Evolutionary conservation across 2,329 filamentous ascomycete species (phyloP), one percentile per base, ranked within the genome.

Genomic region (Pseudocercospora ulei): DNA sequence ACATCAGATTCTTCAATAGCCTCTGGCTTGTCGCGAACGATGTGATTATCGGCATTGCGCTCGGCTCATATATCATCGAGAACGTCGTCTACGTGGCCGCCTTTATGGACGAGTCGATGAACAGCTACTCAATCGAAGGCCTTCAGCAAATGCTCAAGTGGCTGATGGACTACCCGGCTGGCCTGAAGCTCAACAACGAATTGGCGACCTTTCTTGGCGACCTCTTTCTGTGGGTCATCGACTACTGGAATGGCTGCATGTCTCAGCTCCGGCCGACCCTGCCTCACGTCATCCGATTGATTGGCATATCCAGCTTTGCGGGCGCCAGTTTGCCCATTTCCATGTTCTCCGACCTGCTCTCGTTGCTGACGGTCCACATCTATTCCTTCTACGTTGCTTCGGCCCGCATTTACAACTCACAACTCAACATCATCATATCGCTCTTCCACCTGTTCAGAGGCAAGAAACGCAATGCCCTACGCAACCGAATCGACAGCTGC

Each of bases 1-100:
- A 98, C 60, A 98, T 98, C 50, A 81, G 90, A 9, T 98, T 98
- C 63, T 98, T 96, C 66, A 98, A 98, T 61, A 95, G 86, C 56
- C 68, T 98, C 3, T 98, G 90, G 90, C 80, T 98, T 5, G 90
- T 98, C 13, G 87, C 87, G 18, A 98, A 98, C 65, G 90, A 98
- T 64, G 82, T 98, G 30, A 98, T 98, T 49, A 96, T 98, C 43
- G 92, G 90, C 16, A 95, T 98, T 50, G 90, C 90, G 1, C 65
- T 98, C 5, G 92, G 90, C 0, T 93, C 86, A 1, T 98, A 94
- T 60, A 93, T 98, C 46, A 88, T 96, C 46, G 90, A 98, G 58
- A 95, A 98, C 54, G 80, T 85, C 1, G 72, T 76, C 39, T 84
- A 81, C 70, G 85, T 94, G 1, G 86, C 86, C 1, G 71, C 75